Base-by-base conservation (phyloP, 805 yeast genomes). In the Metschnikowia kunwiensis region DNA sequence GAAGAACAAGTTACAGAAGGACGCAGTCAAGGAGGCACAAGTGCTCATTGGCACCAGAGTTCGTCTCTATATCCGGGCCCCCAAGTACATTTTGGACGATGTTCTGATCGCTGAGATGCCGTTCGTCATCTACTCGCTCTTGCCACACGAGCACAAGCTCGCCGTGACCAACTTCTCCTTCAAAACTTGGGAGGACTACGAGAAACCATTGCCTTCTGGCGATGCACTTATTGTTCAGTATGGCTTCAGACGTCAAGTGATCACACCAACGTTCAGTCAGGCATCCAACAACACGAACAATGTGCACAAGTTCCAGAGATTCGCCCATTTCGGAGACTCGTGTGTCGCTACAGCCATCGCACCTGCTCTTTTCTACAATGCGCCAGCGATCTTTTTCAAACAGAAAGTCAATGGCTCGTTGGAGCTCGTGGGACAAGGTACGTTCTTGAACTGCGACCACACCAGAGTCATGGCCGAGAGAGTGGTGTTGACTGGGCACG, bases 401-500 rank as follows among this genome's bases (percentile, higher is more conserved):
- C 44, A 40, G 17, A 35, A 24, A 22, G 37, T 51, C 14, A 70
- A 72, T 24, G 78, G 76, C 20, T 64, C 72, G 23, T 50, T 83
- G 29, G 82, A 80, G 52, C 72, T 94, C 29, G 70, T 91, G 18
- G 98, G 96, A 3, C 84, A 85, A 46, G 99, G 99, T 27, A 78
- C 95, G 0, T 85, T 88, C 69, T 71, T 84, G 53, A 86, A 86
- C 57, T 76, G 89, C 28, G 96, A 93, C 61, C 86, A 83, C 54
- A 74, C 82, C 10, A 77, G 97, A 60, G 74, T 91, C 17, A 57
- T 89, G 36, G 95, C 94, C 21, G 88, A 91, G 73, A 77, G 97
- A 58, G 81, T 82, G 4, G 79, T 93, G 5, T 66, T 93, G 36
- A 93, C 97, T 0, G 98, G 98, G 39, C 88, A 87, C 50, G 95